Evolutionary conservation across 1,139 yeast genomes (phyloP).

Genomic region (Saccharomyces hybrid): DNA sequence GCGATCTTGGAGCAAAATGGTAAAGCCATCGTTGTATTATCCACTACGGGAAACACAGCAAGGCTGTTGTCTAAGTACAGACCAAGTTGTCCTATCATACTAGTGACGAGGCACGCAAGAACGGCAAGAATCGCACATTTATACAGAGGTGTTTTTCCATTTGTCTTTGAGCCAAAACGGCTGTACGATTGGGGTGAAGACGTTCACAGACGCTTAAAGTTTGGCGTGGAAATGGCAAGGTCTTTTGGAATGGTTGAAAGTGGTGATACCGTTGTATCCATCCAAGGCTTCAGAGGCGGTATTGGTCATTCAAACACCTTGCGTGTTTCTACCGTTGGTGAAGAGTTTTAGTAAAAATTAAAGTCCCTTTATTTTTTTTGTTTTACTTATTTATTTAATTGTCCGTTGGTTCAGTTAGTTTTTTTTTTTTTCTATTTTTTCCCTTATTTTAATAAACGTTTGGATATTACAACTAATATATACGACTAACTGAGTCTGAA

Average conservation of each 20-base stretch:
- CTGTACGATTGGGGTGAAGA: constrained; percentile 91
- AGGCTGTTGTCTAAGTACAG: constrained; percentile 95
- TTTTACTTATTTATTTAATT: not conserved
- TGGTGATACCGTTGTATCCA: constrained; percentile 89
- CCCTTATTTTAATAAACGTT: not conserved
- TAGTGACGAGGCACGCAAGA: constrained; percentile 92
- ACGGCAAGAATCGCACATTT: constrained; percentile 94
- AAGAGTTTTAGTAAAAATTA: constrained; percentile 2
- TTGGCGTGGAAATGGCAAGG: constrained; percentile 88
- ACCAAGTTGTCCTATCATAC: constrained; percentile 94
- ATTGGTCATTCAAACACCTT: constrained; percentile 97
- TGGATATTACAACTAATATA: not conserved
- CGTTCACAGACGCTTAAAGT: constrained; percentile 88
- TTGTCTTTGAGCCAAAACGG: constrained; percentile 62
- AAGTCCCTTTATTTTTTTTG: not conserved
- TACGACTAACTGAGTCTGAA: not conserved
- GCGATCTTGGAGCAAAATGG: constrained; percentile 95
- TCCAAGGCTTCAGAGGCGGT: constrained; percentile 99
- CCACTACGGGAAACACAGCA: constrained; percentile 92
- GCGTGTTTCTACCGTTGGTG: constrained; percentile 48
- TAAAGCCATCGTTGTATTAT: constrained; percentile 91
- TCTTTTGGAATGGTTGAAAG: constrained; percentile 75
- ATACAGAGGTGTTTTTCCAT: constrained; percentile 98
- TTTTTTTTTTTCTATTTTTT: not conserved
- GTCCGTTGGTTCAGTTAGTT: not conserved